Conservation (phyloP, 352 stramenopile species). For the Globisporangium nagaii region DNA sequence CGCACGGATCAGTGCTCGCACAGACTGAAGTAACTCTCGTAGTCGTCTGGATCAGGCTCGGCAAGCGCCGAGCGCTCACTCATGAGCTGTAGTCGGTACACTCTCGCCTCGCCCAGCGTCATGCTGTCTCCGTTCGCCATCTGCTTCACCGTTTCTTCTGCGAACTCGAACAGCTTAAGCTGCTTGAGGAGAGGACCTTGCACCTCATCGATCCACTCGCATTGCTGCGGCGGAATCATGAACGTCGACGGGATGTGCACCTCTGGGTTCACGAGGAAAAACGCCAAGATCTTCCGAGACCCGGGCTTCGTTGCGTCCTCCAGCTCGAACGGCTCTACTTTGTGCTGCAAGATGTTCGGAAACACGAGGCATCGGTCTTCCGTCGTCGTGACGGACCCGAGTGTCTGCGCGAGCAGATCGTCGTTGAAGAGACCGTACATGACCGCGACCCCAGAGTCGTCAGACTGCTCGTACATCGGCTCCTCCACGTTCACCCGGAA, state of each 20-base stretch:
- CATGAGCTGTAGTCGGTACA: slow-evolving; percentile 23
- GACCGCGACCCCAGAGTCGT: slow-evolving; percentile 19
- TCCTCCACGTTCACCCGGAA: slow-evolving; percentile 30
- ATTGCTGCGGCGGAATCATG: slow-evolving; percentile 33
- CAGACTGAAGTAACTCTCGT: slow-evolving; percentile 8
- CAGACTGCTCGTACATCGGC: slow-evolving; percentile 22
- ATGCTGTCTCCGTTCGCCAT: slow-evolving; percentile 17
- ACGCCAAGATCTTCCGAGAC: slow-evolving; percentile 38
- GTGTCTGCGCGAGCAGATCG: slow-evolving; percentile 14
- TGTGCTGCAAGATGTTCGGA: slow-evolving; percentile 36
- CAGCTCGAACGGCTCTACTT: slow-evolving; percentile 42
- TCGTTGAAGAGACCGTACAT: slow-evolving; percentile 24
- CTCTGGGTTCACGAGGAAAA: slow-evolving; percentile 39
- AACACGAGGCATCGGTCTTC: slow-evolving; percentile 31
- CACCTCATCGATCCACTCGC: slow-evolving; percentile 19
- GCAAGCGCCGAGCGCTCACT: slow-evolving; percentile 10
- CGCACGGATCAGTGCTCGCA: slow-evolving; percentile 6
- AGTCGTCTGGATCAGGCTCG: neutral
- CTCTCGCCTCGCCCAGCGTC: slow-evolving; percentile 16
- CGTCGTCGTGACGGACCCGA: slow-evolving; percentile 18
- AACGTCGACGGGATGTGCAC: slow-evolving; percentile 24
- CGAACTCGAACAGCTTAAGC: slow-evolving; percentile 9
- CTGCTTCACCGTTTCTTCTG: slow-evolving; percentile 11
- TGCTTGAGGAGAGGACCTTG: slow-evolving; percentile 5
- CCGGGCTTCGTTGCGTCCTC: slow-evolving; percentile 21